Conservation (phyloP, 2,329 filamentous ascomycete genomes). For the Stachybotrys echinatus region DNA sequence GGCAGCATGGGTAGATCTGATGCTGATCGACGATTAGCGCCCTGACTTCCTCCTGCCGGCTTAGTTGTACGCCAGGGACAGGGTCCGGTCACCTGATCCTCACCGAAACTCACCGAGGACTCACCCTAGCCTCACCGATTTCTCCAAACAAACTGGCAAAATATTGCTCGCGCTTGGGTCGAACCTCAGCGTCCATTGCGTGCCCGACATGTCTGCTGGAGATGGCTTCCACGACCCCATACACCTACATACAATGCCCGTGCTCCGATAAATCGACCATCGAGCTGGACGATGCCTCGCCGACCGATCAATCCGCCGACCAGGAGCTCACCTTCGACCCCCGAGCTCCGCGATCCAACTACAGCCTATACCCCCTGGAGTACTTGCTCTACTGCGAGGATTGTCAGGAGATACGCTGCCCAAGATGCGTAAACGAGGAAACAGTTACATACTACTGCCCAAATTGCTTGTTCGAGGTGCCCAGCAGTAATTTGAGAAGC, state of each 20-base stretch:
- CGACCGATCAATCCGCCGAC: slow-evolving; percentile 42
- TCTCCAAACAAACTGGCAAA: background rate
- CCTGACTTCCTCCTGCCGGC: background rate
- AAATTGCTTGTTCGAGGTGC: slow-evolving; percentile 91
- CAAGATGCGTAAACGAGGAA: slow-evolving; percentile 86
- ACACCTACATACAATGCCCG: slow-evolving; percentile 63
- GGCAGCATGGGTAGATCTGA: background rate
- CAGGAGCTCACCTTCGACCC: slow-evolving; percentile 83
- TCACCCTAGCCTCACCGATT: background rate
- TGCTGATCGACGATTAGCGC: background rate
- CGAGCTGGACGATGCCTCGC: slow-evolving; percentile 24
- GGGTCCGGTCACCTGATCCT: background rate
- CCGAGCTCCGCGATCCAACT: slow-evolving; percentile 76
- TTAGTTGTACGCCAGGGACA: background rate
- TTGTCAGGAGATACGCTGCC: slow-evolving; percentile 92
- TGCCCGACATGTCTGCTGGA: slow-evolving; percentile 6
- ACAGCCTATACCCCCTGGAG: slow-evolving; percentile 87
- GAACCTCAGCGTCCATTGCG: background rate
- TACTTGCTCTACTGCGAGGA: slow-evolving; percentile 96
- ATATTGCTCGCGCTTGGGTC: background rate
- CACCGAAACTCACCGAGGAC: background rate
- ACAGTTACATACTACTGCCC: slow-evolving; percentile 95
- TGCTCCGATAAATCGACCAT: slow-evolving; percentile 45
- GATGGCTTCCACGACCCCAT: slow-evolving; percentile 52
- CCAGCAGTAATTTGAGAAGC: slow-evolving; percentile 83